These are phyloP conservation scores for Euptelea pleiosperma DNA, from an alignment of 164 flowering plant species.

Conservation along the genomic window DNA sequence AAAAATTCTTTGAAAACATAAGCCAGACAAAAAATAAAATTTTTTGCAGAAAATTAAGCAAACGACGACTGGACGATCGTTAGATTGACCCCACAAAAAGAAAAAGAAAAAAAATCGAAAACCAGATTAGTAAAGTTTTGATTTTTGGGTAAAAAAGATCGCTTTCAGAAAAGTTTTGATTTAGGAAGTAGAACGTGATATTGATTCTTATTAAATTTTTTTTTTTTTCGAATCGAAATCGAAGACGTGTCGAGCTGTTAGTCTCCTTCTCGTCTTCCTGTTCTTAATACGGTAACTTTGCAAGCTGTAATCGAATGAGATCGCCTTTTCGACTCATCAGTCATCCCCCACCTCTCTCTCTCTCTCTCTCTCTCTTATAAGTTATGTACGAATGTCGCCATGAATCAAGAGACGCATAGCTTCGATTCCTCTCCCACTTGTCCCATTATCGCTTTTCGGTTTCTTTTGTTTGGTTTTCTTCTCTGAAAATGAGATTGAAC, in stretches of 20 bases:
- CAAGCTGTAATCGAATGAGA: slow-evolving; percentile 20
- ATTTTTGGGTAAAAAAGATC: not conserved
- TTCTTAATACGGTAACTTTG: slow-evolving; percentile 6
- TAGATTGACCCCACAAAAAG: too few species aligned
- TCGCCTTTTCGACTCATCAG: slow-evolving; percentile 19
- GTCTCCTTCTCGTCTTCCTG: not conserved
- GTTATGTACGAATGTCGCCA: slow-evolving; percentile 8
- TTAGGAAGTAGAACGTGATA: too few species aligned
- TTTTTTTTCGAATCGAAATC: slow-evolving; percentile 6
- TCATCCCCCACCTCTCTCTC: not conserved
- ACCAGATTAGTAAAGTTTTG: too few species aligned
- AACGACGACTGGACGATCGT: too few species aligned
- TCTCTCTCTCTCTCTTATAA: slow-evolving; percentile 12
- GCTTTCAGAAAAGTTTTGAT: not conserved
- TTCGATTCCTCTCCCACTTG: slow-evolving; percentile 8
- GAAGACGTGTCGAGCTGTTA: slow-evolving; percentile 25
- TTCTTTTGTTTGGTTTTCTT: not conserved
- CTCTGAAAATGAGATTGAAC: not conserved
- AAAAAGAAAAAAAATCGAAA: not conserved
- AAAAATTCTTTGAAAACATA: too few species aligned
- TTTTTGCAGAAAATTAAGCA: too few species aligned
- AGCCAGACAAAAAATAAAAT: too few species aligned
- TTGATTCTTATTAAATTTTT: not conserved
- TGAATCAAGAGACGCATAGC: slow-evolving; percentile 4
- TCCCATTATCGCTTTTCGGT: not conserved